phyloP scores from a whole-genome alignment of 805 yeast species.

The Candida ovalis region DNA sequence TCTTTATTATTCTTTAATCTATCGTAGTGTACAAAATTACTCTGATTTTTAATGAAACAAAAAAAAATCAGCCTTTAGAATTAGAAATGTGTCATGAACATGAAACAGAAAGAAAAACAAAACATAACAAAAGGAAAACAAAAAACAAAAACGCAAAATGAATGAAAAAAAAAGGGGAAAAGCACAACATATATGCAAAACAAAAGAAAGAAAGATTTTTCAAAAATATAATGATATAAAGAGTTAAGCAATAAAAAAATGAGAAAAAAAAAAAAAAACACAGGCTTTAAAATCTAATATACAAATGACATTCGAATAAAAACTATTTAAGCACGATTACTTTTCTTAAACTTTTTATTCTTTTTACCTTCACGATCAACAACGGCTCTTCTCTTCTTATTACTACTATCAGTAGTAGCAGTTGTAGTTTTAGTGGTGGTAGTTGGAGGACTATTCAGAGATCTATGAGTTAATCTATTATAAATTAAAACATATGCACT shows the following conservation, averaged over 20 bases:
- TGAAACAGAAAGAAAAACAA: neutral
- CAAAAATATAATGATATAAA: neutral
- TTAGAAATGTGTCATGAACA: neutral
- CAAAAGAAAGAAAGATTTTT: neutral
- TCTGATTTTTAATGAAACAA: neutral
- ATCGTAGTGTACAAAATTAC: too few species aligned
- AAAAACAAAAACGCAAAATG: too few species aligned
- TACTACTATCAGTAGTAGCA: neutral
- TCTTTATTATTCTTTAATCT: too few species aligned
- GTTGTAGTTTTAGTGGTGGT: neutral
- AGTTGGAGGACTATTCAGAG: conserved; percentile 8
- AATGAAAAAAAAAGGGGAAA: neutral
- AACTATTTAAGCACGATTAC: neutral
- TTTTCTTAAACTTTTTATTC: conserved; percentile 10
- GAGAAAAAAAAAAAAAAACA: neutral
- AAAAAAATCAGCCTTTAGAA: neutral
- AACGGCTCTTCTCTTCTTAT: neutral
- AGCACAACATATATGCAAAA: neutral
- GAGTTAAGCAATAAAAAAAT: neutral
- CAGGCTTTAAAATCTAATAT: neutral
- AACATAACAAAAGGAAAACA: neutral
- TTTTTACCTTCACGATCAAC: conserved; percentile 6
- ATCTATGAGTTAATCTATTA: conserved; percentile 66
- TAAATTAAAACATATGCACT: conserved; percentile 89
- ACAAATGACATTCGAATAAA: neutral